Evolutionary conservation across 768 basidiomycete genomes (phyloP).

Genomic region (Hypholoma fasciculare): DNA sequence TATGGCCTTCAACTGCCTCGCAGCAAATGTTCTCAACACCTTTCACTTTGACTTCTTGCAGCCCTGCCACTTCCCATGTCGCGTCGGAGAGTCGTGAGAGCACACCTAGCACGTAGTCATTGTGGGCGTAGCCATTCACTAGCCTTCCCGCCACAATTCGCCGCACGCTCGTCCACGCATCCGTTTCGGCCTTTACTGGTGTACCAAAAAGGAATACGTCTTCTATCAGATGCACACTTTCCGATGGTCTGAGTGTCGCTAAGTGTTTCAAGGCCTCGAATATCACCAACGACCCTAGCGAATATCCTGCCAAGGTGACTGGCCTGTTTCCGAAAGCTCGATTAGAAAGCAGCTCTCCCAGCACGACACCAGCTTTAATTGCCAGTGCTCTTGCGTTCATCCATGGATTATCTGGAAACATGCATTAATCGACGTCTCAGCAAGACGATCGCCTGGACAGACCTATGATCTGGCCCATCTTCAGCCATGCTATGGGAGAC

Average conservation of each 20-base stretch:
- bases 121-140: conserved; percentile 51
- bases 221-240: conserved; percentile 49
- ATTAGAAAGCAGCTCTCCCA: conserved; percentile 49
- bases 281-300: conserved; percentile 55
- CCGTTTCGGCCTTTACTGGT: conserved; percentile 40
- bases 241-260: conserved; percentile 38
- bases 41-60: conserved; percentile 45
- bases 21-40: conserved; percentile 53
- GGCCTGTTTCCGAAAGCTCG: conserved; percentile 56
- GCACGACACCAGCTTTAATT: conserved; percentile 51
- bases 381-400: conserved; percentile 55
- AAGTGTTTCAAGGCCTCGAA: conserved; percentile 55
- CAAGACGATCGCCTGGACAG: conserved; percentile 12
- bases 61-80: conserved; percentile 52
- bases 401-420: conserved; percentile 54
- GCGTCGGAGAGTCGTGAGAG: conserved; percentile 46
- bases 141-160: conserved; percentile 51
- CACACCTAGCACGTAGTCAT: conserved; percentile 57
- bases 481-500: conserved; percentile 49
- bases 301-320: conserved; percentile 56
- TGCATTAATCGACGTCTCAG: neutral
- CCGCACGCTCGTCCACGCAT: conserved; percentile 45
- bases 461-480: conserved; percentile 57
- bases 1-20: conserved; percentile 25
- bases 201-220: conserved; percentile 58